Evolutionary conservation across 1,284 basidiomycete species (phyloP), one percentile per base, ranked within the genome.

Genomic region (Leucoagaricus sp.): DNA sequence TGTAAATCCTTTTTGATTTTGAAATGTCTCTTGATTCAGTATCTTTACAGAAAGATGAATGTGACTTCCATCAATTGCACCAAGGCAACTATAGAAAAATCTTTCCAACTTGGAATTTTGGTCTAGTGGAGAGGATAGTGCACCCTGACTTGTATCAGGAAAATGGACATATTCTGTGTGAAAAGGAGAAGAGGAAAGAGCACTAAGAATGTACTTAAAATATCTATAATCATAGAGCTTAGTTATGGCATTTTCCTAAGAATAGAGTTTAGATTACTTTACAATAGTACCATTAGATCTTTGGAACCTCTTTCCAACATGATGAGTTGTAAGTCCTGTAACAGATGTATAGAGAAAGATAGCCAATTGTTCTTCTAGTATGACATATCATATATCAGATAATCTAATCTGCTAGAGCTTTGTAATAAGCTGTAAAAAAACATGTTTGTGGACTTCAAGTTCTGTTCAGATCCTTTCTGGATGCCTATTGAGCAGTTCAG

Each of bases 271-370:
- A 29, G 38, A 42, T 33, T 54, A 64, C 63, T 59, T 61, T 53
- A 61, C 60, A 5, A 64, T 61, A 25, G 61, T 63, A 8, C 61
- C 60, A 28, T 58, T 56, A 33, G 55, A 54, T 1, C 58, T 45
- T 44, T 66, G 63, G 52, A 72, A 74, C 3, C 62, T 33, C 49
- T 72, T 70, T 17, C 65, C 67, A 55, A 65, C 53, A 62, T 69
- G 61, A 4, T 52, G 40, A 25, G 65, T 56, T 21, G 60, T 53
- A 26, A 68, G 44, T 2, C 68, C 69, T 31, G 65, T 68, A 7
- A 67, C 62, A 55, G 60, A 68, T 2, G 55, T 60, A 51, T 71
- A 68, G 2, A 72, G 59, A 58, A 69, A 71, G 26, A 72, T 70
- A 4, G 67, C 65, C 1, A 66, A 44, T 46, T 70, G 62, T 46